These are phyloP conservation scores for Yarrowia divulgata DNA, from an alignment of 805 yeast genomes.

Conservation along the genomic window DNA sequence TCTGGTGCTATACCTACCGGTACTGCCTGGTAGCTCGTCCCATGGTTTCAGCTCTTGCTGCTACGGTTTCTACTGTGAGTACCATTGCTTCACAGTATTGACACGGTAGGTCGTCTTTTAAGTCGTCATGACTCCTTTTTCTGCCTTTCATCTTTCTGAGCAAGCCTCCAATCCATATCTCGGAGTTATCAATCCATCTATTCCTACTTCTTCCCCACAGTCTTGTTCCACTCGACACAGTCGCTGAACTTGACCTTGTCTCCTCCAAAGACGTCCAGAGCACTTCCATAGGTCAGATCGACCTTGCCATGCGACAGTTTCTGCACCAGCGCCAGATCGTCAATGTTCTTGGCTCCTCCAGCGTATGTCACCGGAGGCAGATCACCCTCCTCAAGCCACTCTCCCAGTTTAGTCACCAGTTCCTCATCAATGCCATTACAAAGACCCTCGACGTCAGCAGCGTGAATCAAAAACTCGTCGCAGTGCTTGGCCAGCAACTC, in stretches of 20 bases:
- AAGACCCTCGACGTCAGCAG: conserved; percentile 98
- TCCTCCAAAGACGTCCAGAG: conserved; percentile 96
- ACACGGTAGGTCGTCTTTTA: too few species aligned
- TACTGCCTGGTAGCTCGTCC: too few species aligned
- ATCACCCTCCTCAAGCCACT: conserved; percentile 67
- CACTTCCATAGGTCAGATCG: conserved; percentile 91
- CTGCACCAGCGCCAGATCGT: conserved; percentile 73
- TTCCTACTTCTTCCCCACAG: neutral
- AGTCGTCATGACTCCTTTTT: too few species aligned
- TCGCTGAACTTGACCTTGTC: conserved; percentile 75
- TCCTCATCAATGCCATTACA: conserved; percentile 91
- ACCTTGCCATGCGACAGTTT: conserved; percentile 78
- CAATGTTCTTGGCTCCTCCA: conserved; percentile 86
- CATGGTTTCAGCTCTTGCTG: too few species aligned
- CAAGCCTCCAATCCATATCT: too few species aligned
- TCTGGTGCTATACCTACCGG: too few species aligned
- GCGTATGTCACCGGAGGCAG: conserved; percentile 81
- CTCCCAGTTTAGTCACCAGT: conserved; percentile 71
- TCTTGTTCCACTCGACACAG: conserved; percentile 73
- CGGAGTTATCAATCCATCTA: neutral
- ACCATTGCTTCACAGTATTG: too few species aligned
- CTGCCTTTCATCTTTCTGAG: too few species aligned
- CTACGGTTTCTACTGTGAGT: too few species aligned
- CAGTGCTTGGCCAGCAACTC: conserved; percentile 66
- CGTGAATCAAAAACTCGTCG: conserved; percentile 89